Evolutionary conservation across 2,329 filamentous ascomycete species (phyloP).

Genomic region (Huntiella decipiens): DNA sequence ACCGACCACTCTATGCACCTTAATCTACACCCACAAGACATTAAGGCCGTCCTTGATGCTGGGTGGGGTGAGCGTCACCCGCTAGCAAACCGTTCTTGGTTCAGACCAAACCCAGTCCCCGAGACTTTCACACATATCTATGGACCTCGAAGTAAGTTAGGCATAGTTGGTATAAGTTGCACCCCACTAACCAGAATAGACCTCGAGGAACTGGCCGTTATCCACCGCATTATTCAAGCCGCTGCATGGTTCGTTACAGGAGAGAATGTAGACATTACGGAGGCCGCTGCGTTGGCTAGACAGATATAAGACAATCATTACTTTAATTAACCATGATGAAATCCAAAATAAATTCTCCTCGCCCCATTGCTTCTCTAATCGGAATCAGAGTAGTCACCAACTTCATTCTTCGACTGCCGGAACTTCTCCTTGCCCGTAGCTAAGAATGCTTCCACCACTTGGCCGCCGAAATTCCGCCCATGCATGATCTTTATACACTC

Average conservation of each 20-base stretch:
- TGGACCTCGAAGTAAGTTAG: conserved; percentile 40
- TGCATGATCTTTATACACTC: conserved; percentile 60
- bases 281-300: neutral
- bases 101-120: conserved; percentile 46
- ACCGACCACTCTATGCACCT: conserved; percentile 62
- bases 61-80: conserved; percentile 63
- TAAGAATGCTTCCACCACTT: conserved; percentile 51
- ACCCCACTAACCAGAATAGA: conserved; percentile 19
- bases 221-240: conserved; percentile 53
- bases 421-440: conserved; percentile 55
- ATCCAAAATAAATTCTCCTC: neutral
- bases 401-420: conserved; percentile 40
- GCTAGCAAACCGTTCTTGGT: conserved; percentile 46
- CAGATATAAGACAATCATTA: neutral
- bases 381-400: conserved; percentile 6
- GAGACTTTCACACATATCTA: conserved; percentile 66
- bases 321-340: neutral
- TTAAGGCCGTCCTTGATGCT: conserved; percentile 47
- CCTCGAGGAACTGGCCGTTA: conserved; percentile 45
- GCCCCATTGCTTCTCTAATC: conserved; percentile 1
- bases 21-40: conserved; percentile 62
- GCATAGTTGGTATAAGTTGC: neutral
- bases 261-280: conserved; percentile 17
- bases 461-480: conserved; percentile 60
- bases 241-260: conserved; percentile 47